Evolutionary conservation across 306 rosid species (phyloP), one percentile per base, ranked within the genome.

Genomic region (Medicago ruthenica): DNA sequence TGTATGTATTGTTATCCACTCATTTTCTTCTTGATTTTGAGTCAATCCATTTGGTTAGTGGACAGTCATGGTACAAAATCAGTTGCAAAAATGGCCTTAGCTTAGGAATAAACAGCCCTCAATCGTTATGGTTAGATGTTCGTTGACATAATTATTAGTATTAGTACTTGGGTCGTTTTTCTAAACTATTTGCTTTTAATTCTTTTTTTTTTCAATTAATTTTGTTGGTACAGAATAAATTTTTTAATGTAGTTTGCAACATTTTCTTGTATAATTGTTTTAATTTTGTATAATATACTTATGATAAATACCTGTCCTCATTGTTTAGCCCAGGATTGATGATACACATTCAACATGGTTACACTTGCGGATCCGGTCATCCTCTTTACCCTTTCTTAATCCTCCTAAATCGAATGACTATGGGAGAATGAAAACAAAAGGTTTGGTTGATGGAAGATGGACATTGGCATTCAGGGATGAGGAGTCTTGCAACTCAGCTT

Each of bases 381-480:
- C 93, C 39, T 85, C 88, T 76, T 76, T 92, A 79, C 97, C 97
- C 15, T 83, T 80, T 77, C 15, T 83, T 53, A 89, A 88, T 79
- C 87, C 92, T 31, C 77, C 83, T 21, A 88, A 86, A 83, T 79
- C 76, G 9, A 81, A 78, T 67, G 78, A 84, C 58, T n/a, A 16
- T 0, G 68, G 71, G 62, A 89, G 84, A 79, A 53, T 51, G 16
- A 90, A 83, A 81, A 31, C 86, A 0, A 89, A 81, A 84, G 76
- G 83, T 78, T 84, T 89, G 83, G 90, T 91, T 57, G 98, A 95
- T 81, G 98, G 98, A 57, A 89, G 97, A 85, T 95, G 98, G 98
- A 95, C 93, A 58, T 79, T 95, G 70, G 97, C 98, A 13, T 95
- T 95, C 82, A 67, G 85, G 74, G 97, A 92, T 8, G 97, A 86